Conservation (phyloP, 352 stramenopile species). For the Pythium volutum region DNA sequence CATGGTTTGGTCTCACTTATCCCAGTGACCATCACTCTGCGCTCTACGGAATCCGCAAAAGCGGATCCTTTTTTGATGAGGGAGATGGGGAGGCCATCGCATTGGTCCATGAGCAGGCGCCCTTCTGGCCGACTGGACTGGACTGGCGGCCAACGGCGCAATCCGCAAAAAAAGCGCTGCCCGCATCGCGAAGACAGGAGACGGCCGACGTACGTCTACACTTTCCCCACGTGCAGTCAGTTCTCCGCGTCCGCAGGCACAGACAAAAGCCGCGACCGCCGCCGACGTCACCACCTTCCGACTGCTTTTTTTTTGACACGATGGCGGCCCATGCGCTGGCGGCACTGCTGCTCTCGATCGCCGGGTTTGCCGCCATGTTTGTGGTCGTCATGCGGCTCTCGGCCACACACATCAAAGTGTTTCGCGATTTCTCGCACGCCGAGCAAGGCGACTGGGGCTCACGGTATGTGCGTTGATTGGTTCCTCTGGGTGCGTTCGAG, state of each 20-base stretch:
- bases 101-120: background rate
- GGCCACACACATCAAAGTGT: constrained; percentile 50
- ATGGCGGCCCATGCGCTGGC: constrained; percentile 30
- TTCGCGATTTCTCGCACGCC: constrained; percentile 60
- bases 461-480: no score
- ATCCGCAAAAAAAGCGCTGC: no score
- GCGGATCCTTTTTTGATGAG: constrained; percentile 4
- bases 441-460: constrained; percentile 83
- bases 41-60: background rate
- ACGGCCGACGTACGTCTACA: background rate
- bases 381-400: constrained; percentile 48
- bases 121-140: background rate
- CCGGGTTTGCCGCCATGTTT: constrained; percentile 61
- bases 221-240: background rate
- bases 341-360: constrained; percentile 51
- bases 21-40: constrained; percentile 10
- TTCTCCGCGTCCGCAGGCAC: background rate
- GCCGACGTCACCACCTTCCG: no score
- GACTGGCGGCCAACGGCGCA: constrained; percentile 1
- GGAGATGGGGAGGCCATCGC: constrained; percentile 4
- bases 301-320: background rate
- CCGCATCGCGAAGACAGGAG: background rate
- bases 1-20: background rate
- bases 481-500: no score
- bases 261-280: background rate